Evolutionary conservation across 768 basidiomycete species (phyloP).

Genomic region (Tulasnella sp.): DNA sequence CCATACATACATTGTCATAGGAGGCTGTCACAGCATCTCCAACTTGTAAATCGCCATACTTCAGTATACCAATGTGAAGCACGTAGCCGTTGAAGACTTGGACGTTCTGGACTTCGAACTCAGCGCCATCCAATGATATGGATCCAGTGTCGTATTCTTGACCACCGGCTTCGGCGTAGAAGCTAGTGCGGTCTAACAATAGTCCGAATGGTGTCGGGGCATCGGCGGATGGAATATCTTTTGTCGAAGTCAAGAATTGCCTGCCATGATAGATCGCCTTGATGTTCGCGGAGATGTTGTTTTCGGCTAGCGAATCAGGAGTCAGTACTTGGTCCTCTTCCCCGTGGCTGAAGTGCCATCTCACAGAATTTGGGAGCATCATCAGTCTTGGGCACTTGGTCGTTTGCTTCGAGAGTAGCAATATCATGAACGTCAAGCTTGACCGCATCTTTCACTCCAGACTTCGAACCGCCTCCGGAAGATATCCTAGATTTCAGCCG

Average conservation of each 20-base stretch:
- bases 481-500: constrained; percentile 86
- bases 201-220: constrained; percentile 66
- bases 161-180: constrained; percentile 96
- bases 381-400: constrained; percentile 80
- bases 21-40: constrained; percentile 81
- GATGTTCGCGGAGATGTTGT: constrained; percentile 64
- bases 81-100: constrained; percentile 96
- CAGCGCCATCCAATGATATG: constrained; percentile 82
- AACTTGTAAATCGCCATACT: constrained; percentile 77
- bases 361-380: constrained; percentile 88
- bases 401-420: constrained; percentile 74
- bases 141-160: constrained; percentile 97
- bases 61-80: constrained; percentile 82
- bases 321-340: not conserved
- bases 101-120: constrained; percentile 91
- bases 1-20: constrained; percentile 74
- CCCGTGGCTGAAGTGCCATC: constrained; percentile 32
- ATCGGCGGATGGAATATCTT: constrained; percentile 50
- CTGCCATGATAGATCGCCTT: constrained; percentile 83
- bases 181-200: constrained; percentile 86
- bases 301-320: not conserved
- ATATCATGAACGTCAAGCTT: constrained; percentile 96
- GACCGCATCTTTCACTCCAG: constrained; percentile 60
- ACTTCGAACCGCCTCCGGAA: constrained; percentile 78
- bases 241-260: constrained; percentile 65